A percentile compares a stretch with the other conserved stretches of the same genome.
phyloP scores from a whole-genome alignment of 2,329 filamentous ascomycete species.

The Parastagonospora nodorum region DNA sequence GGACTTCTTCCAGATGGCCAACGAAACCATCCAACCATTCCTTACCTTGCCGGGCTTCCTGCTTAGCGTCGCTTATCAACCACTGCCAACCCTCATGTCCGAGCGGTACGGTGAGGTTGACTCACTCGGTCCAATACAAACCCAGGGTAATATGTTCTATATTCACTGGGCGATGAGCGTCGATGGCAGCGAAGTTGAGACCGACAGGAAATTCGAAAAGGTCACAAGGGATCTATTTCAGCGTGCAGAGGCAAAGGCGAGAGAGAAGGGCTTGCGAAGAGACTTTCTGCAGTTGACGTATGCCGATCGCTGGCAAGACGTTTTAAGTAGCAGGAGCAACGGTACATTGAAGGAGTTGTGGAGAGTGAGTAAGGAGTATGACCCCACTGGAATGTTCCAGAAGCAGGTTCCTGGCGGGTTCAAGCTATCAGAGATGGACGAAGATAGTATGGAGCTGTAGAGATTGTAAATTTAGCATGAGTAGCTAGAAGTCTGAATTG shows the following conservation, averaged over 20 bases:
- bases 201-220: background rate
- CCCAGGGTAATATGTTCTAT: conserved; percentile 3
- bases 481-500: too few species aligned
- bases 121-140: conserved; percentile 2
- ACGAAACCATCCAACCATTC: background rate
- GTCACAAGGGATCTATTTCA: background rate
- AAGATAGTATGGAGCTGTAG: too few species aligned
- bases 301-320: conserved; percentile 10
- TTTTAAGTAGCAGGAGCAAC: background rate
- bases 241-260: background rate
- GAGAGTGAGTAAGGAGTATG: background rate
- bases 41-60: background rate
- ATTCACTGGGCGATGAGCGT: conserved; percentile 3
- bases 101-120: conserved; percentile 1
- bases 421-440: background rate
- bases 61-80: background rate
- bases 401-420: background rate
- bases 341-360: background rate
- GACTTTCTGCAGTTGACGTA: conserved; percentile 30
- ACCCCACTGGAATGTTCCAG: background rate
- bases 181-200: background rate
- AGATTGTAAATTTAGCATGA: too few species aligned
- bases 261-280: background rate
- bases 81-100: conserved; percentile 1
- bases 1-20: conserved; percentile 2